A percentile compares a stretch with the other conserved stretches of the same genome.
phyloP scores from a whole-genome alignment of 1,139 yeast species.

The Candida sojae region DNA sequence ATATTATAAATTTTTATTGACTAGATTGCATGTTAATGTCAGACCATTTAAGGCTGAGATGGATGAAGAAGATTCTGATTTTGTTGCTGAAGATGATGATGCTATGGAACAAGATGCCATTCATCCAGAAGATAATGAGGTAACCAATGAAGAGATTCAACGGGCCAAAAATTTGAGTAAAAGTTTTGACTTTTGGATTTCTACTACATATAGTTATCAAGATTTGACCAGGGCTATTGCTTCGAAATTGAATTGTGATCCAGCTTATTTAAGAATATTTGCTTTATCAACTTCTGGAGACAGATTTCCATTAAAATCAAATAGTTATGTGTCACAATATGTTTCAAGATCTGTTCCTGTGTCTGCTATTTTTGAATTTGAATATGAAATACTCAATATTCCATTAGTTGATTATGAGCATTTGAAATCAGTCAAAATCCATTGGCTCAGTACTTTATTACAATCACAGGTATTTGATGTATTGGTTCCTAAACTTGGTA shows the following conservation, averaged over 20 bases:
- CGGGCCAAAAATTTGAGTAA: slow-evolving; percentile 20
- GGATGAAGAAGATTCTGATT: slow-evolving; percentile 53
- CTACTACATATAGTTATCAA: slow-evolving; percentile 58
- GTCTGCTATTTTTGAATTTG: slow-evolving; percentile 51
- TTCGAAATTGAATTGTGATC: slow-evolving; percentile 51
- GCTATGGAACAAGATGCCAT: slow-evolving; percentile 15
- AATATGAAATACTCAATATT: slow-evolving; percentile 76
- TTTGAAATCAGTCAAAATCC: slow-evolving; percentile 62
- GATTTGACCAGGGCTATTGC: slow-evolving; percentile 66
- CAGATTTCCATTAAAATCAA: slow-evolving; percentile 49
- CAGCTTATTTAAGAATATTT: slow-evolving; percentile 65
- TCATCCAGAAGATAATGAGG: slow-evolving; percentile 7
- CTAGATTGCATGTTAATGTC: slow-evolving; percentile 64
- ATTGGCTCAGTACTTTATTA: slow-evolving; percentile 63
- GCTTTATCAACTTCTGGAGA: slow-evolving; percentile 58
- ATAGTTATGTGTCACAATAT: slow-evolving; percentile 42
- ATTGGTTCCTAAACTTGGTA: slow-evolving; percentile 62
- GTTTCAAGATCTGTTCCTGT: slow-evolving; percentile 52
- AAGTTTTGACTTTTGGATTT: slow-evolving; percentile 68
- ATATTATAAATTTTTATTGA: slow-evolving; percentile 64
- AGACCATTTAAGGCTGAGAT: slow-evolving; percentile 47
- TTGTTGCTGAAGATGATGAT: slow-evolving; percentile 26
- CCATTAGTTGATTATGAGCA: slow-evolving; percentile 77
- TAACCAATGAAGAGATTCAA: slow-evolving; percentile 17
- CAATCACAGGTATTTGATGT: slow-evolving; percentile 72